Evolutionary conservation across 163 green algal species (phyloP), one percentile per base, ranked within the genome.

Genomic region (Chloroidium sp.): DNA sequence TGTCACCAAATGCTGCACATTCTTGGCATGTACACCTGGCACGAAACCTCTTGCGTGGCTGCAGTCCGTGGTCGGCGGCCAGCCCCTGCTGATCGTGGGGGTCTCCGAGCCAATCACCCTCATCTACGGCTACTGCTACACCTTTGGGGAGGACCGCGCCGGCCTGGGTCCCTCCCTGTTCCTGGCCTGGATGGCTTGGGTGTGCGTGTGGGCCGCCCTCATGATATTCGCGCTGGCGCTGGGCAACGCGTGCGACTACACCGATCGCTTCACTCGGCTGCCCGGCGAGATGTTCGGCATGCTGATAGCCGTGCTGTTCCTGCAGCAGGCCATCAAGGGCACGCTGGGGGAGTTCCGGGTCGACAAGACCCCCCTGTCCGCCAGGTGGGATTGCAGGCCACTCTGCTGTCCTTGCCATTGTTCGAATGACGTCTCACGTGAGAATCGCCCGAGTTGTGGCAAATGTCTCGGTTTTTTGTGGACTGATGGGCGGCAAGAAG

Each of bases 1-100:
- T n/a, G 64, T 6, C 6, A 72, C 10, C 6, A 10, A n/a, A n/a
- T 10, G 82, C 0, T 82, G 89, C 0, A 95, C 92, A 0, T 91
- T 89, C 1, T 85, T 94, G 64, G 64, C 10, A 10, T 36, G 36
- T 36, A 36, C 36, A 36, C 4, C 81, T 84, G 3, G 92, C 89
- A 4, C 8, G 93, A 1, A 58, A 36, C 36, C 36, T 36, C 36
- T 36, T 36, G 36, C 36, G 36, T 36, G 36, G 36, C 36, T 90
- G 61, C 91, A 97, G 87, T 85, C 94, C 0, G 2, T 98, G 4
- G n/a, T 94, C 4, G 94, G 94, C 61, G 94, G 94, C 0, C 94
- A 98, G 85, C 94, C 93, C 2, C 84, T 98, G 82, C 86, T 98
- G 1, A 96, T 98, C 76, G 88, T 98, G 36, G 94, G 94, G 3